A percentile compares a stretch with the other conserved stretches of the same genome.
Conservation (phyloP, 1,284 basidiomycete species). For the Cryptococcus sp. region DNA sequence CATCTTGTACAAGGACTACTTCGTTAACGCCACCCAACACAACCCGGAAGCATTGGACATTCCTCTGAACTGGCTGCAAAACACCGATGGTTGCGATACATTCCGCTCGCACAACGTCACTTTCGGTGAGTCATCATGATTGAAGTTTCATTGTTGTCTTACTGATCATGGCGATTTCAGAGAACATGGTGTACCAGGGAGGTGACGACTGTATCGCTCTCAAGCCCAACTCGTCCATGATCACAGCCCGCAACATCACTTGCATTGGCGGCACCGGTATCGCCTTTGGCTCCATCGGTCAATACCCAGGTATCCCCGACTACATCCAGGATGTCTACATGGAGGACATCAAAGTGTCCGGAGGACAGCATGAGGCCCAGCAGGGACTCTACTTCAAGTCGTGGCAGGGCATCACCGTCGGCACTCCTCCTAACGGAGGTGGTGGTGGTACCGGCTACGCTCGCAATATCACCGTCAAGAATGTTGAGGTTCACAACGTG, state of each 20-base stretch:
- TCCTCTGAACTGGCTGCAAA: conserved; percentile 58
- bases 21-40: conserved; percentile 65
- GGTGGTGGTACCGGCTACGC: conserved; percentile 63
- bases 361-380: not conserved
- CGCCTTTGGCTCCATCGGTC: conserved; percentile 65
- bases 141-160: conserved; percentile 52
- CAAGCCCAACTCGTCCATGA: conserved; percentile 65
- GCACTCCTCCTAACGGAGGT: conserved; percentile 64
- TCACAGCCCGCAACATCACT: conserved; percentile 59
- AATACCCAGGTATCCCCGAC: conserved; percentile 62
- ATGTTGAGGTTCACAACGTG: conserved; percentile 51
- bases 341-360: conserved; percentile 54
- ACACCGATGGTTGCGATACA: conserved; percentile 59
- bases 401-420: conserved; percentile 62
- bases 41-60: conserved; percentile 52
- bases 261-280: conserved; percentile 67
- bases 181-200: conserved; percentile 40
- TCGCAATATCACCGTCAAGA: conserved; percentile 57
- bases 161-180: conserved; percentile 5
- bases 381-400: conserved; percentile 65
- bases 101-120: conserved; percentile 61
- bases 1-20: conserved; percentile 53
- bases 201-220: conserved; percentile 69
- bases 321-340: conserved; percentile 62
- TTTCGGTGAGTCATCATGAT: conserved; percentile 53